phyloP scores from a whole-genome alignment of 2,329 filamentous ascomycete genomes.

The Parastagonospora avenae region DNA sequence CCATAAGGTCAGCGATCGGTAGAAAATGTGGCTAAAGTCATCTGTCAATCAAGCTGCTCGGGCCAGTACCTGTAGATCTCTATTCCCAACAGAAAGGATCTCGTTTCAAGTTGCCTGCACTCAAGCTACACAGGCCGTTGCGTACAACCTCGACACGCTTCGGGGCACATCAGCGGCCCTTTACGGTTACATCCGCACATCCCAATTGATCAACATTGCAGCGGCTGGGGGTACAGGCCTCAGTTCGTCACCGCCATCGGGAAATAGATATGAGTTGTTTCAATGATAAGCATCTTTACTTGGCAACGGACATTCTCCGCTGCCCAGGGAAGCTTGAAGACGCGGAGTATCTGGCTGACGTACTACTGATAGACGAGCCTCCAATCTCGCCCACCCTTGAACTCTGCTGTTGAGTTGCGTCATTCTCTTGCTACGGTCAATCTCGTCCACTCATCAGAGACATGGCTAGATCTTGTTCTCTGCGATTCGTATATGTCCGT shows the following conservation, averaged over 20 bases:
- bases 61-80: background rate
- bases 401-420: background rate
- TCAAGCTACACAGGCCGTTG: background rate
- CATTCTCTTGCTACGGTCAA: background rate
- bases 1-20: background rate
- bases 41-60: background rate
- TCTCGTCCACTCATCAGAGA: background rate
- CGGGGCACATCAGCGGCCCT: background rate
- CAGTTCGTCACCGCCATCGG: background rate
- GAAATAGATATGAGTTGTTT: background rate
- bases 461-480: background rate
- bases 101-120: background rate
- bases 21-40: background rate
- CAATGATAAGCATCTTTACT: background rate
- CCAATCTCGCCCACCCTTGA: background rate
- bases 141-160: background rate
- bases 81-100: background rate
- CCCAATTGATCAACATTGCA: background rate
- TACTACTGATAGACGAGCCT: background rate
- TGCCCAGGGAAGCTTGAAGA: background rate
- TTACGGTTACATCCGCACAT: background rate
- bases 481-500: background rate
- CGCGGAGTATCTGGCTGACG: slow-evolving; percentile 1
- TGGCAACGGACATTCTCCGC: background rate
- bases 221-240: background rate